Evolutionary conservation across 371 early-diverging fungal genomes (phyloP).

Genomic region (Rhizomucor miehei): DNA sequence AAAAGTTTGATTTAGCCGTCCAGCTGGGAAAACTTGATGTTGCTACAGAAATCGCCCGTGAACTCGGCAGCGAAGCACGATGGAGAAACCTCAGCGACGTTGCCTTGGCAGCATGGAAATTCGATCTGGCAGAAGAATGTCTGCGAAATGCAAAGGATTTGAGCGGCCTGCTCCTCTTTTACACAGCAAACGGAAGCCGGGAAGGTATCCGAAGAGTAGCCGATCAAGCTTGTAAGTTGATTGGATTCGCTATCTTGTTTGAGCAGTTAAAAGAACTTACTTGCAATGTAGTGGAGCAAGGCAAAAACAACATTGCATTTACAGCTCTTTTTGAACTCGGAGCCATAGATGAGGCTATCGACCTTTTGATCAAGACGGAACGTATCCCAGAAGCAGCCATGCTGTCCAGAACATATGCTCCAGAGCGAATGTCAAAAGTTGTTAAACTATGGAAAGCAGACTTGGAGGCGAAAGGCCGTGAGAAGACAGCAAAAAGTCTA

Average conservation of each 20-base stretch:
- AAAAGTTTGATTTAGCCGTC: constrained; percentile 93
- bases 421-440: constrained; percentile 70
- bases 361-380: constrained; percentile 79
- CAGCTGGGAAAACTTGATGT: constrained; percentile 79
- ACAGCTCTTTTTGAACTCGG: constrained; percentile 75
- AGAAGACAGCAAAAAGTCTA: constrained; percentile 85
- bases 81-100: constrained; percentile 92
- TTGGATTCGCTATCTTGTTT: background rate
- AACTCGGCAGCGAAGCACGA: constrained; percentile 77
- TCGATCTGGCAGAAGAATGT: constrained; percentile 89
- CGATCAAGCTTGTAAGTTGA: constrained; percentile 61
- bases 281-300: constrained; percentile 50
- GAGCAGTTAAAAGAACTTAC: background rate
- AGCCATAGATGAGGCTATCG: constrained; percentile 74
- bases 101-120: constrained; percentile 86
- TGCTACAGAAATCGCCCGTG: constrained; percentile 86
- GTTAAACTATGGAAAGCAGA: constrained; percentile 80
- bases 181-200: constrained; percentile 84
- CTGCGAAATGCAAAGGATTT: constrained; percentile 85
- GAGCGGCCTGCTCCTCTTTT: constrained; percentile 83
- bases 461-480: constrained; percentile 64
- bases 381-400: constrained; percentile 96
- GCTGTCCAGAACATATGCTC: constrained; percentile 88
- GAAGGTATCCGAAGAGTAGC: constrained; percentile 76
- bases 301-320: constrained; percentile 91